These are phyloP conservation scores for Metarhizium guizhouense DNA, from an alignment of 2,329 filamentous ascomycete genomes.

Conservation along the genomic window DNA sequence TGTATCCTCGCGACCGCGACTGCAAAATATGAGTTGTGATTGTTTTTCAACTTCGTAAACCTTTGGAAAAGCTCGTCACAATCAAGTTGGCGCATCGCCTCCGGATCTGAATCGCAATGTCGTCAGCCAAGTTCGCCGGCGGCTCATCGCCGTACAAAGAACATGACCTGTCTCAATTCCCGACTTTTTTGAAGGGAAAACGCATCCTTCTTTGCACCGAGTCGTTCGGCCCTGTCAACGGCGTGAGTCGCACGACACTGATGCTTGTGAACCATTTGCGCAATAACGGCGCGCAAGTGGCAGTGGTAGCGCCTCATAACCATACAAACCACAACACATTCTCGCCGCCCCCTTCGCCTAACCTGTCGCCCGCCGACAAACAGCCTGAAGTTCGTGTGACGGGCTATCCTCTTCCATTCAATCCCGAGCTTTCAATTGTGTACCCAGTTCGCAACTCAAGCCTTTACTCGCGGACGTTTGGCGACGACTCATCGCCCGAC, in stretches of 20 bases:
- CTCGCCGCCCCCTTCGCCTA: conserved; percentile 30
- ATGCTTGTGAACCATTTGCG: conserved; percentile 61
- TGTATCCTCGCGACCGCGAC: neutral
- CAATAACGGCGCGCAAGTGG: conserved; percentile 53
- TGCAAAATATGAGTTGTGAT: neutral
- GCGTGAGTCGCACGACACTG: conserved; percentile 61
- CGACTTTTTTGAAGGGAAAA: conserved; percentile 44
- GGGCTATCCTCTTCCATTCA: conserved; percentile 61
- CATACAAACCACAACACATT: conserved; percentile 47
- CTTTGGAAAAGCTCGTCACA: too few relatives aligned
- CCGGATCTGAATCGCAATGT: conserved; percentile 5
- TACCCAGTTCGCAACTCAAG: conserved; percentile 58
- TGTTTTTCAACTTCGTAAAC: too few relatives aligned
- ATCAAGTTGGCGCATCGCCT: neutral
- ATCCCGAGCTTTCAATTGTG: conserved; percentile 60
- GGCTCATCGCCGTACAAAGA: conserved; percentile 11
- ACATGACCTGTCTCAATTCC: conserved; percentile 37
- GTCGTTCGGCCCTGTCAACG: conserved; percentile 64
- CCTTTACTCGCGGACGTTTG: conserved; percentile 52
- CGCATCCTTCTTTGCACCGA: conserved; percentile 60
- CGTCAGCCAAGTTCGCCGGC: conserved; percentile 4
- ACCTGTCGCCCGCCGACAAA: conserved; percentile 21
- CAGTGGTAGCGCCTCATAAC: conserved; percentile 56
- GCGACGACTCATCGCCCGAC: conserved; percentile 42
- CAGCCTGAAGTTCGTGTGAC: conserved; percentile 47